phyloP scores from a whole-genome alignment of 352 stramenopile species.

The Pythium brassicae region DNA sequence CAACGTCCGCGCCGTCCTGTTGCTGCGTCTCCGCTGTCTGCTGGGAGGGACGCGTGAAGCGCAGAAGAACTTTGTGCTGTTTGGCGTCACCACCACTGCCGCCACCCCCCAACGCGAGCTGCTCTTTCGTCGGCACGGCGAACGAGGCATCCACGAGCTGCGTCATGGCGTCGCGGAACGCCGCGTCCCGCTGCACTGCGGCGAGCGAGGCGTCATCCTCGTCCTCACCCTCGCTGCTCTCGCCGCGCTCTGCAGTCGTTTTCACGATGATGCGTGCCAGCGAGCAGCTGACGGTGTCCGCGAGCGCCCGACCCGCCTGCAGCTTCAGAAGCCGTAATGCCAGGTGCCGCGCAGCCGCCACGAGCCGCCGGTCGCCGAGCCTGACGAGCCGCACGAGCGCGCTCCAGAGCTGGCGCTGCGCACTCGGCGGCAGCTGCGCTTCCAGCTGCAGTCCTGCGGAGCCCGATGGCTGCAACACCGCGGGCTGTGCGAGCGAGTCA shows the following conservation, averaged over 20 bases:
- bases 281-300: slow-evolving; percentile 6
- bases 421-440: slow-evolving; percentile 20
- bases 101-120: background rate
- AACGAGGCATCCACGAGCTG: slow-evolving; percentile 5
- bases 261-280: slow-evolving; percentile 9
- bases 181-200: slow-evolving; percentile 10
- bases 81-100: background rate
- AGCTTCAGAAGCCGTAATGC: slow-evolving; percentile 12
- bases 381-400: slow-evolving; percentile 23
- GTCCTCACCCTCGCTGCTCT: background rate
- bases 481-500: slow-evolving; percentile 17
- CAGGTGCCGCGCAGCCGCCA: slow-evolving; percentile 5
- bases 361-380: background rate
- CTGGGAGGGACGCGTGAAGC: slow-evolving; percentile 4
- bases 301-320: background rate
- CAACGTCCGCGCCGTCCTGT: no score
- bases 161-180: slow-evolving; percentile 13
- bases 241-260: background rate
- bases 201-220: slow-evolving; percentile 14
- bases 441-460: slow-evolving; percentile 45
- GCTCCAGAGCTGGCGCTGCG: slow-evolving; percentile 62
- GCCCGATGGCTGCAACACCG: slow-evolving; percentile 14
- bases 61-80: slow-evolving; percentile 8
- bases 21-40: background rate
- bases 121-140: background rate